Evolutionary conservation across 768 basidiomycete species (phyloP).

Genomic region (Xerocomellus amylosporus): DNA sequence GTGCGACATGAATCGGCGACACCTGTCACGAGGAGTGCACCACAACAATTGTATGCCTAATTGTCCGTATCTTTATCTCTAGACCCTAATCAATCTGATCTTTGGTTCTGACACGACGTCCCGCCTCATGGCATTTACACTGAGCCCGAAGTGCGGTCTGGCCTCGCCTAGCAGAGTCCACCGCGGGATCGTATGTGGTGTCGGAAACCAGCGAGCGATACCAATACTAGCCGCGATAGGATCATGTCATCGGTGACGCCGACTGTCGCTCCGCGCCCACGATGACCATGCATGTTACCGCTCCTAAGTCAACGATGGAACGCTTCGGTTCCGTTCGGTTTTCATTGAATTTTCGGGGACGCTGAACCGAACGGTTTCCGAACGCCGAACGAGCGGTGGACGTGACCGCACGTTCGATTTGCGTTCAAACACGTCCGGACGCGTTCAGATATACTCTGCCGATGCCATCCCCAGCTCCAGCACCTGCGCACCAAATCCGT

Average conservation of each 20-base stretch:
- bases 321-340: too few species aligned
- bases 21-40: neutral
- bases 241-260: neutral
- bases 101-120: neutral
- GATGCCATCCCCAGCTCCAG: too few species aligned
- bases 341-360: too few species aligned
- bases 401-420: too few species aligned
- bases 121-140: neutral
- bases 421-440: too few species aligned
- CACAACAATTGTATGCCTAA: slow-evolving; percentile 10
- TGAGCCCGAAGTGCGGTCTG: neutral
- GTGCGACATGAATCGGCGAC: neutral
- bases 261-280: neutral
- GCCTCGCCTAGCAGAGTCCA: neutral
- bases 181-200: neutral
- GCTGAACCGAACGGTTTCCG: too few species aligned
- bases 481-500: too few species aligned
- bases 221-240: neutral
- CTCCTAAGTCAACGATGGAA: too few species aligned
- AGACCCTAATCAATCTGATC: neutral
- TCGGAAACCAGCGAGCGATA: slow-evolving; percentile 7
- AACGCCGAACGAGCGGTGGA: too few species aligned
- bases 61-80: neutral
- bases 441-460: too few species aligned
- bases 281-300: too few species aligned